These are phyloP conservation scores for Blastobotrys elegans DNA, from an alignment of 1,139 yeast genomes.

Conservation along the genomic window DNA sequence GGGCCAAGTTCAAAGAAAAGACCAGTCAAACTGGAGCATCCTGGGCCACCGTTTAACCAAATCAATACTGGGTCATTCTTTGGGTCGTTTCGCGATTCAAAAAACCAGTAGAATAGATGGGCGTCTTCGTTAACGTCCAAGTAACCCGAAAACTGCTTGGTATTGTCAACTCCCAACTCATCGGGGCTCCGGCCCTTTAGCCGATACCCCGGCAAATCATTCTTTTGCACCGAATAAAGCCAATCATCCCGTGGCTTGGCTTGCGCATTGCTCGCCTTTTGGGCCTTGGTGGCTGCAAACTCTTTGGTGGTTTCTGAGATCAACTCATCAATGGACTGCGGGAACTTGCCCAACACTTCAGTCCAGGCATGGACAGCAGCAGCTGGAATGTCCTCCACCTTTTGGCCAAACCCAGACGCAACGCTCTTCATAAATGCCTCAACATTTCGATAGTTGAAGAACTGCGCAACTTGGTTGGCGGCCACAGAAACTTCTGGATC, in stretches of 20 bases:
- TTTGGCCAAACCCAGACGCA: slow-evolving; percentile 26
- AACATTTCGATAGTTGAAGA: slow-evolving; percentile 9
- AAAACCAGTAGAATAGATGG: slow-evolving; percentile 79
- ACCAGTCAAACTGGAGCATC: slow-evolving; percentile 63
- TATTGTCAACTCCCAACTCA: slow-evolving; percentile 23
- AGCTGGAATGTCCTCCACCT: slow-evolving; percentile 26
- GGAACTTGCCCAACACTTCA: slow-evolving; percentile 22
- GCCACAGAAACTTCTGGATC: slow-evolving; percentile 1
- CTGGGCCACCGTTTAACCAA: slow-evolving; percentile 77
- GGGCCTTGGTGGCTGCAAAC: slow-evolving; percentile 7
- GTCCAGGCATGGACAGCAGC: slow-evolving; percentile 30
- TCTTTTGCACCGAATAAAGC: slow-evolving; percentile 25
- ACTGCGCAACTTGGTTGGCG: slow-evolving; percentile 12
- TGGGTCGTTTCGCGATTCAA: slow-evolving; percentile 67
- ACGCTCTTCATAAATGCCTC: slow-evolving; percentile 16
- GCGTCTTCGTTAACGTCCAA: slow-evolving; percentile 71
- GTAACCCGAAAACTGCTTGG: slow-evolving; percentile 62
- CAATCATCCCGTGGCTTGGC: slow-evolving; percentile 20
- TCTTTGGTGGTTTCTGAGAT: slow-evolving; percentile 9
- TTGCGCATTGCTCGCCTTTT: slow-evolving; percentile 34
- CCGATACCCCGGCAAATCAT: slow-evolving; percentile 33
- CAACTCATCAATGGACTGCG: slow-evolving; percentile 13
- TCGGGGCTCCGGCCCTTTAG: slow-evolving; percentile 28
- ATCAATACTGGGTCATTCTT: slow-evolving; percentile 56
- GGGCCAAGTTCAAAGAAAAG: slow-evolving; percentile 66